Percentiles rank a stretch among this genome's conserved stretches.
phyloP scores from a whole-genome alignment of 2,329 filamentous ascomycete species.

The Cytospora piceicola region DNA sequence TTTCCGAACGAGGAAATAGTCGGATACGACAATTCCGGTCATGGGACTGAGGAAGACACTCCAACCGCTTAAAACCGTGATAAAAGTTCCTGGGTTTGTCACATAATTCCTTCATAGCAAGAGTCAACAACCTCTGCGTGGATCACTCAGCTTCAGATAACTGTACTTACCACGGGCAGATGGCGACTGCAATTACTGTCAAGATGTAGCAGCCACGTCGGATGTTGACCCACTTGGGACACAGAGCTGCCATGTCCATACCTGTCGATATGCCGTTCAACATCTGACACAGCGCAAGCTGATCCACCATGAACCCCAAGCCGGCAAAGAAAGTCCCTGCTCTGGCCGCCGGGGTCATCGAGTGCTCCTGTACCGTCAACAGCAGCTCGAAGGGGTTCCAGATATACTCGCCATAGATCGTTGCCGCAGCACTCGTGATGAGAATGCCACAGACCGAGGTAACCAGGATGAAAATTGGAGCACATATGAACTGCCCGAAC shows the following conservation, averaged over 20 bases:
- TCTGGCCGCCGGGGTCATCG: slow-evolving; percentile 36
- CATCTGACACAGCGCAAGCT: slow-evolving; percentile 39
- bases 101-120: slow-evolving; percentile 38
- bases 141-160: background rate
- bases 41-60: slow-evolving; percentile 53
- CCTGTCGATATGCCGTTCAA: slow-evolving; percentile 40
- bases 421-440: slow-evolving; percentile 41
- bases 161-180: slow-evolving; percentile 46
- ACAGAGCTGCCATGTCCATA: slow-evolving; percentile 52
- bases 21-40: slow-evolving; percentile 49
- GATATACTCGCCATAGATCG: slow-evolving; percentile 41
- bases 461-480: slow-evolving; percentile 43
- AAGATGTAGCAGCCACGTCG: slow-evolving; percentile 50
- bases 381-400: slow-evolving; percentile 47
- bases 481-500: slow-evolving; percentile 38
- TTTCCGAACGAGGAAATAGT: slow-evolving; percentile 50
- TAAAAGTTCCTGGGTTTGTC: slow-evolving; percentile 48
- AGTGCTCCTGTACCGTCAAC: slow-evolving; percentile 40
- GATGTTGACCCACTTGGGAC: slow-evolving; percentile 53
- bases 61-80: slow-evolving; percentile 39
- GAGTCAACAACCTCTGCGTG: background rate
- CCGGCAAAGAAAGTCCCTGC: slow-evolving; percentile 45
- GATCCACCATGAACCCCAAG: slow-evolving; percentile 41
- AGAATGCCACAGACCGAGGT: slow-evolving; percentile 44
- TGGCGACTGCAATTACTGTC: slow-evolving; percentile 44